Base-by-base conservation (phyloP, 805 yeast species). In the Lipomyces chichibuensis region DNA sequence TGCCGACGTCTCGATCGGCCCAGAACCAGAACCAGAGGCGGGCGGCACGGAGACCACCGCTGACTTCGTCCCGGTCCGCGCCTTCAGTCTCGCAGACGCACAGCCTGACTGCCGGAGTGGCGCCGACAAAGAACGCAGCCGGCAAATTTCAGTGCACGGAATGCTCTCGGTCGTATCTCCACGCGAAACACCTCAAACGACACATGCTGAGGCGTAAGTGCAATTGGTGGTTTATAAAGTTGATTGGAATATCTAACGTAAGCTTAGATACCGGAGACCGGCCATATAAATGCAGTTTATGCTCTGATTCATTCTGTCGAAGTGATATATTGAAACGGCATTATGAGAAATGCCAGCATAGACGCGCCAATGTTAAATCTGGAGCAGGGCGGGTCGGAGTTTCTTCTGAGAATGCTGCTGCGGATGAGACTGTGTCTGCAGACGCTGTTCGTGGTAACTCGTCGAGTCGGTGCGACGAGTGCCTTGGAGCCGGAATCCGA, bases 301-400 rank as follows among this genome's bases (percentile, higher is more conserved):
- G 96, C 76, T 77, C 85, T 23, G 87, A 88, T 75, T 82, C 83
- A 77, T 90, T 90, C 76, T 68, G 69, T 59, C 60, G 71, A 23
- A 77, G 90, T 59, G 96, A 91, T 75, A 91, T 91, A 74, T 80
- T 90, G 67, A 84, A 93, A 73, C 93, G 91, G 72, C 96, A 90
- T 78, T 66, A 60, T 33, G 63, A 65, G 37, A 74, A 72, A 59
- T 75, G 78, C 71, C 69, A 71, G 55, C 60, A 43, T 46, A 52
- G 73, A 17, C 65, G 49, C 17, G 49, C 49, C 3, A 43, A 43
- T 14, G 49, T 3, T 11, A 17, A 25, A 54, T 14, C 23, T 11
- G 25, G 32, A 14, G 7, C 6, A 2, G 13, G 13, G 17, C 20
- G 33, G n/a, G 33, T 23, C 57, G 29, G 8, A 1, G 9, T 14